phyloP scores from a whole-genome alignment of 495 filamentous ascomycete species.

The Cudoniella acicularis region DNA sequence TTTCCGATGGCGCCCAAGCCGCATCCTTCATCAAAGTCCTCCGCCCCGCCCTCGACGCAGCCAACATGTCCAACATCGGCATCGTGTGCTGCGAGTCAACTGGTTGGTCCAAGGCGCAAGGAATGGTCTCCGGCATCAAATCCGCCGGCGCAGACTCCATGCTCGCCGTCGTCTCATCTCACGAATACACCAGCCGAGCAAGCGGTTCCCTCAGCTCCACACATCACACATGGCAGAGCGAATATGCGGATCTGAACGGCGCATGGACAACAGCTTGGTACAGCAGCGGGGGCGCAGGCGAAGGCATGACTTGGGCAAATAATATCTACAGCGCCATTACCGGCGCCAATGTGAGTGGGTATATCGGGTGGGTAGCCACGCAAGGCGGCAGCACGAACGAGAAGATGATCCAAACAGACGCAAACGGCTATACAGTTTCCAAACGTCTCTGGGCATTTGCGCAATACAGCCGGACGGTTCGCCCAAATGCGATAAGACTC shows the following conservation, averaged over 20 bases:
- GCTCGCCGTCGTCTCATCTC: constrained; percentile 40
- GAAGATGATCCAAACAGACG: constrained; percentile 34
- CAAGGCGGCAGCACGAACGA: constrained; percentile 32
- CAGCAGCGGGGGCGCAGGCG: constrained; percentile 35
- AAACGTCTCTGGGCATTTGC: constrained; percentile 50
- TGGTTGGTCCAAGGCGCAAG: constrained; percentile 37
- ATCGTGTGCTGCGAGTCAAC: constrained; percentile 50
- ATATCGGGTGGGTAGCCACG: constrained; percentile 52
- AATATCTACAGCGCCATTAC: constrained; percentile 44
- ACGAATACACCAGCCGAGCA: constrained; percentile 39
- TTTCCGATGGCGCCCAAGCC: constrained; percentile 23
- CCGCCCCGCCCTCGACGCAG: constrained; percentile 36
- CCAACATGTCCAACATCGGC: constrained; percentile 18
- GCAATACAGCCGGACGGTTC: constrained; percentile 40
- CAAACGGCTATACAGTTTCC: constrained; percentile 27
- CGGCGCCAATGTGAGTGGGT: constrained; percentile 41
- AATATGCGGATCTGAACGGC: constrained; percentile 46
- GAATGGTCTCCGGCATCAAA: constrained; percentile 31
- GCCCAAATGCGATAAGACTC: constrained; percentile 43
- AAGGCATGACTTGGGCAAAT: constrained; percentile 50
- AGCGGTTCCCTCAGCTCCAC: constrained; percentile 27
- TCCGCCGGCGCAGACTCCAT: constrained; percentile 35
- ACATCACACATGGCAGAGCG: constrained; percentile 48
- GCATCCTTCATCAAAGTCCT: constrained; percentile 49
- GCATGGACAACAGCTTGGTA: constrained; percentile 43